Evolutionary conservation across 345 rosid species (phyloP), one percentile per base, ranked within the genome.

Genomic region (Mangifera indica): DNA sequence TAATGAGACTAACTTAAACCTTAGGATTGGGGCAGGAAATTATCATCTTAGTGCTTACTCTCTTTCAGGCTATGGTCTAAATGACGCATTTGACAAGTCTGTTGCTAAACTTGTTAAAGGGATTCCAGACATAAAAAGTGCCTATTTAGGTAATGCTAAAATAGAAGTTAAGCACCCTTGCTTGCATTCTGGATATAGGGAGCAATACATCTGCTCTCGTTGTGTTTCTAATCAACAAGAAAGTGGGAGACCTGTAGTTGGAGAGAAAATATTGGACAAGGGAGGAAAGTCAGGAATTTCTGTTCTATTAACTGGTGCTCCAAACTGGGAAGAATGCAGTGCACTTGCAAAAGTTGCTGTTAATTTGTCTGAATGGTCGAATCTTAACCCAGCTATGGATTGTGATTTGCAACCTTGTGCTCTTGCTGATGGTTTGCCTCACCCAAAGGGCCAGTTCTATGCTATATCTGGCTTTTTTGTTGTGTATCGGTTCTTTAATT

Each of bases 1-100:
- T 70, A 88, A 86, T 44, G 82, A 80, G 70, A 87, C 87, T 71
- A 87, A 87, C 79, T 77, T 91, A 65, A 84, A 85, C 74, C 92
- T 95, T 72, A 88, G 89, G 72, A 84, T 95, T 69, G 98, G 99
- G 63, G 79, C 84, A 56, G 91, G 79, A 69, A 85, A 82, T 67
- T 97, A 95, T 86, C 88, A 81, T 73, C 96, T 95, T 59, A 92
- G 84, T 81, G 99, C 99, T 14, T 95, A 95, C 79, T 95, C 99
- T 73, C 98, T 95, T 44, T 76, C 97, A 14, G 99, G 99, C 44
- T 95, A 95, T 82, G 99, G 99, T 72, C 87, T 95, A 82, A 95
- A 95, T 76, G 99, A 95, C 81, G 99, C 99, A 57, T 95, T 95
- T 78, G 99, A 86, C 77, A 95, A 87, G 80, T 88, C 97, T 65